phyloP scores from a whole-genome alignment of 164 flowering plant genomes.

The Umbellularia californica region DNA sequence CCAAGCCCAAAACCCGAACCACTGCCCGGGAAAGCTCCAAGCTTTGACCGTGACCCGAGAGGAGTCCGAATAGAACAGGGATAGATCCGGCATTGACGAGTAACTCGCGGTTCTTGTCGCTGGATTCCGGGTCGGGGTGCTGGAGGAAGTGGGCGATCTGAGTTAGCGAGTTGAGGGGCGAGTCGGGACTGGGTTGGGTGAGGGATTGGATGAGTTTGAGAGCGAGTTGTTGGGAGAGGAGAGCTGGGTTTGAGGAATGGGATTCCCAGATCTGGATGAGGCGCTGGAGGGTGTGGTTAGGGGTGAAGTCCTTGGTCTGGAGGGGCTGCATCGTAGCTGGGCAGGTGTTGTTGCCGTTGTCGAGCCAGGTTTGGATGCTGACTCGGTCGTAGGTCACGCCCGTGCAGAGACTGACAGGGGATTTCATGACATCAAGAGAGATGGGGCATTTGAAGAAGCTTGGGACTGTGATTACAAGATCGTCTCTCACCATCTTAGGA shows the following conservation, averaged over 20 bases:
- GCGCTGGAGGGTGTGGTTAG: slow-evolving; percentile 76
- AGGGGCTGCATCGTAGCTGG: slow-evolving; percentile 94
- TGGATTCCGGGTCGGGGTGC: slow-evolving; percentile 16
- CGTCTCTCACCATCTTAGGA: slow-evolving; percentile 42
- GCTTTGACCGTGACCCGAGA: slow-evolving; percentile 14
- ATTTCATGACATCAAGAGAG: slow-evolving; percentile 84
- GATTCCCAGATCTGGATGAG: slow-evolving; percentile 83
- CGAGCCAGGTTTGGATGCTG: slow-evolving; percentile 88
- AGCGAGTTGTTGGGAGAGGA: background rate
- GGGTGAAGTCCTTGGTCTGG: slow-evolving; percentile 58
- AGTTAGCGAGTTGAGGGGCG: background rate
- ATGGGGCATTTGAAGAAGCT: slow-evolving; percentile 85
- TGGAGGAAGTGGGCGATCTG: slow-evolving; percentile 29
- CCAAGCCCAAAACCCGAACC: slow-evolving; percentile 31
- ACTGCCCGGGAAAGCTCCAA: slow-evolving; percentile 23
- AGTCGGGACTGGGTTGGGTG: background rate
- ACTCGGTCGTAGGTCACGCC: slow-evolving; percentile 93
- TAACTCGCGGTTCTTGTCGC: slow-evolving; percentile 37
- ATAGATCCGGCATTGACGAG: slow-evolving; percentile 43
- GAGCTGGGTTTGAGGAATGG: background rate
- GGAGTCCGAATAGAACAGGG: slow-evolving; percentile 26
- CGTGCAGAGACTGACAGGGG: slow-evolving; percentile 84
- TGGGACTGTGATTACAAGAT: slow-evolving; percentile 62
- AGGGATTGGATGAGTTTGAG: slow-evolving; percentile 3
- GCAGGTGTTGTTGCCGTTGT: slow-evolving; percentile 86